Base-by-base conservation (phyloP, 768 basidiomycete species). In the Trametes punicea region DNA sequence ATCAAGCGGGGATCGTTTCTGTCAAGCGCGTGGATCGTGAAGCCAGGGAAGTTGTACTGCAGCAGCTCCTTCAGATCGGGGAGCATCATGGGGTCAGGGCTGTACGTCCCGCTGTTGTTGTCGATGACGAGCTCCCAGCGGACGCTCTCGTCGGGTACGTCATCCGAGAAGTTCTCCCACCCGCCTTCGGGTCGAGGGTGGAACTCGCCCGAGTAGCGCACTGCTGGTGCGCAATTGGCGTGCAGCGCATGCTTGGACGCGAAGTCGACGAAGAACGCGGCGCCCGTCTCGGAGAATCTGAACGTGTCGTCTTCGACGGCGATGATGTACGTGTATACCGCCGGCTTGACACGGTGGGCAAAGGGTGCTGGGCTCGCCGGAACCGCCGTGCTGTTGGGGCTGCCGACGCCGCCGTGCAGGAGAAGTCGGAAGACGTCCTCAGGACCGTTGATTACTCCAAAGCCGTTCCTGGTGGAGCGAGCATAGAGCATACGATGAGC, bases 231-330 rank as follows among this genome's bases (percentile, higher is more conserved):
- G 66, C 88, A 89, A 67, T 90, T 88, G 38, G 84, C 76, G 71
- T 93, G 90, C 66, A 93, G 76, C 4, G 89, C 91, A 65, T 93
- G 92, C 71, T 94, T 93, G 25, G 86, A 88, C 39, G 85, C 87
- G 66, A 92, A 87, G 70, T 92, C 88, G 58, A 91, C 88, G 64
- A 90, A 89, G 72, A 93, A 93, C 30, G 88, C 85, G 10, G 89
- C 88, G 15, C 90, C 90, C 3, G 90, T 93, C 69, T 92, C 90
- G 25, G 88, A 90, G 71, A 93, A 92, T 20, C 90, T 81, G 61
- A 91, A 77, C 8, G 87, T 79, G 58, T 89, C 82, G 70, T 89
- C 90, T 51, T 86, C 83, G 5, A 80, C 73, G 3, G 85, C 81
- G 66, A 94, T 84, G 68, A 93, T 78, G 72, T 93, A 94, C 34